phyloP scores from a whole-genome alignment of 345 rosid species.

The Brassica carinata region DNA sequence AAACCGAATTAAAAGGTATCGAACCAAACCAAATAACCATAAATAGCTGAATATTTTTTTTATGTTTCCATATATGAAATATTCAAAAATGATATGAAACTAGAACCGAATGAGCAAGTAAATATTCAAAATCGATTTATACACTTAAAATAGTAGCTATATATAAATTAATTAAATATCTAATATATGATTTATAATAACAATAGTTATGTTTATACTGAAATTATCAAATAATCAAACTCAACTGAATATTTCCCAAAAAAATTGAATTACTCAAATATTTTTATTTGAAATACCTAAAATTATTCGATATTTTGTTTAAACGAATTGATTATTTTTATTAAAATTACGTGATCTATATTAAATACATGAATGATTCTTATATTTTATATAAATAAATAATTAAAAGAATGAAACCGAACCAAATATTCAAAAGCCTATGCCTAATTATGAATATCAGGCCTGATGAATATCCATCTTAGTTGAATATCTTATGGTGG shows the following conservation, averaged over 20 bases:
- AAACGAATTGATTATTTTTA: not conserved
- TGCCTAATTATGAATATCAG: not conserved
- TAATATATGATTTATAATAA: not conserved
- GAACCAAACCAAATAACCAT: not conserved
- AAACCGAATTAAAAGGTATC: not conserved
- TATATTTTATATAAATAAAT: not conserved
- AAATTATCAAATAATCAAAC: not conserved
- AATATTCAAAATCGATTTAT: not conserved
- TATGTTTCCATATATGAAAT: not conserved
- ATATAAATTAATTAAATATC: not conserved
- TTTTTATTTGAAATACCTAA: too few species aligned
- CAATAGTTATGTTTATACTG: not conserved
- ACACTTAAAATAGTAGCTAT: not conserved
- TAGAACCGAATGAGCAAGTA: not conserved
- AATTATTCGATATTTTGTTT: too few species aligned
- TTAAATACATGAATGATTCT: not conserved
- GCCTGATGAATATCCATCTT: not conserved
- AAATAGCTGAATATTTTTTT: not conserved
- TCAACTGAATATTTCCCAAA: not conserved
- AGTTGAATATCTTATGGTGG: not conserved
- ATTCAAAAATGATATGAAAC: too few species aligned
- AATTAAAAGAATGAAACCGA: not conserved
- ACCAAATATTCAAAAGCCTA: not conserved
- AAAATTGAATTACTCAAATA: not conserved
- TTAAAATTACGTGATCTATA: not conserved